These are phyloP conservation scores for Epichloe coenophiala DNA, from an alignment of 2,329 filamentous ascomycete species.

Conservation along the genomic window DNA sequence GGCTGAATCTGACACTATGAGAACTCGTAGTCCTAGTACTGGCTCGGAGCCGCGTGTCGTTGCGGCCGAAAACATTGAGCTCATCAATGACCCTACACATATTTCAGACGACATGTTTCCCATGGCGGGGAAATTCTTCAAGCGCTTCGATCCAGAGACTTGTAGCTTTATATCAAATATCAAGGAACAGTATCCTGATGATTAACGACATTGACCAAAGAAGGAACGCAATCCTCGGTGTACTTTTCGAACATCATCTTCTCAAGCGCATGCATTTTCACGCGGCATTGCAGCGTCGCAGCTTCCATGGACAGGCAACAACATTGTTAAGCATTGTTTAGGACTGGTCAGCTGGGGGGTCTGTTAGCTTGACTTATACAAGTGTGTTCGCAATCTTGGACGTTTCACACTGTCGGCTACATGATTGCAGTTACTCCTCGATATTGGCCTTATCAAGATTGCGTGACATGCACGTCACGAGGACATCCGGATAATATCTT, in stretches of 20 bases:
- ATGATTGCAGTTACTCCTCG: not conserved
- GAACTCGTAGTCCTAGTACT: conserved; percentile 16
- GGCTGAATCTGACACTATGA: not conserved
- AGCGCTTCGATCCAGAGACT: conserved; percentile 57
- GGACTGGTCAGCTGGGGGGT: not conserved
- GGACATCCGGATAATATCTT: conserved; percentile 21
- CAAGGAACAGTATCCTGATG: conserved; percentile 72
- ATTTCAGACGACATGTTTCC: conserved; percentile 47
- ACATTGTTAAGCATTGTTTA: not conserved
- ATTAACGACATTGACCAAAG: conserved; percentile 30
- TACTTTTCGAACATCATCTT: not conserved
- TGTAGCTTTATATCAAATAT: conserved; percentile 72
- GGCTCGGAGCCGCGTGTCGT: conserved; percentile 21
- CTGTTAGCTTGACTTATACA: not conserved
- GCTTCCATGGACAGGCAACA: not conserved
- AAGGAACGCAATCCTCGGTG: not conserved
- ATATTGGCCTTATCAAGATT: not conserved
- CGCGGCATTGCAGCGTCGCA: not conserved
- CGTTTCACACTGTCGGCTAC: not conserved
- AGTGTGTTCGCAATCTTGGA: not conserved
- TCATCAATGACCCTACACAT: conserved; percentile 33
- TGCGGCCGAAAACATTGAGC: conserved; percentile 63
- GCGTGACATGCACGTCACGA: conserved; percentile 1
- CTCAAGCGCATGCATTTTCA: not conserved
- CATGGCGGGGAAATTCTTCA: conserved; percentile 76